Evolutionary conservation across 2,329 filamentous ascomycete species (phyloP), one percentile per base, ranked within the genome.

Genomic region (Trichoderma sp.): DNA sequence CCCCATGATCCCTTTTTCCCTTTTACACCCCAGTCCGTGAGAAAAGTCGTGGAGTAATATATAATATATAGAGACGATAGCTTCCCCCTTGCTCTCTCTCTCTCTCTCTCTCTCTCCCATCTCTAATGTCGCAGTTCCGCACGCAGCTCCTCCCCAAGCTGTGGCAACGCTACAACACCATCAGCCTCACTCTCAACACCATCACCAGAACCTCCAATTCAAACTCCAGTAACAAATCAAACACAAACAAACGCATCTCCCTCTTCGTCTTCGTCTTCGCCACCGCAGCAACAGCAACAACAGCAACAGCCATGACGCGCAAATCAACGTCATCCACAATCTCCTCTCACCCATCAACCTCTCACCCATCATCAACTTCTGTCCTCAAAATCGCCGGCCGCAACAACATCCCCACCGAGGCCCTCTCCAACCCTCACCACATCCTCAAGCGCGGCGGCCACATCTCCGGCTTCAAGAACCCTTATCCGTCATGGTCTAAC

Each of bases 391-490:
- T 82, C 21, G 74, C 79, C 4, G 79, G 79, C 51, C 76, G 81
- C 26, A 76, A 78, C 43, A 75, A 79, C 57, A 76, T 81, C 30
- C 83, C 84, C 8, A 81, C 84, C 2, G 83, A 84, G 34, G 85
- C 84, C 32, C 75, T 78, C n/a, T 75, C 79, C 26, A 84, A 85
- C 70, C 80, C 84, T 24, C 86, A 89, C 74, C 86, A 89, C 73
- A 77, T 87, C 64, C 79, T 83, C 72, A 80, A 79, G 65, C 28
- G 30, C 36, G 74, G 80, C 56, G 85, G 85, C 56, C 76, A 73
- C 28, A 74, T 82, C 24, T 76, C 82, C 61, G 82, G 82, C 72
- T 89, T 88, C 77, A 80, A 80, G 71, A 89, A 89, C 73, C 83
- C 84, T 0, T 83, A 88, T 66, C 83, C 85, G n/a, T 88, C 86